Conservation (phyloP, 345 rosid species). For the Raphanus raphanistrum region DNA sequence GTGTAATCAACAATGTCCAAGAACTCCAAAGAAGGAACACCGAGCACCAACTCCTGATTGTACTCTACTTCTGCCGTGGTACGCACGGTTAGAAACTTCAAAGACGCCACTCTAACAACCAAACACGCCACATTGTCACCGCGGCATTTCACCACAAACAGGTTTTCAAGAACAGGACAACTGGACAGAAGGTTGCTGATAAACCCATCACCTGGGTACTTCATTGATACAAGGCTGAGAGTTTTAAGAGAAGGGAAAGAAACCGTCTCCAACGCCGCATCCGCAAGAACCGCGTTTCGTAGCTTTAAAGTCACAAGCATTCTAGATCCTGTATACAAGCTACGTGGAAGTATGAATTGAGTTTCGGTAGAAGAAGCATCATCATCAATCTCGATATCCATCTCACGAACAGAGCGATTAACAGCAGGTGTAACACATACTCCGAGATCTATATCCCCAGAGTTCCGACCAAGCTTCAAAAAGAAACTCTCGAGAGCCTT, state of each 20-base stretch:
- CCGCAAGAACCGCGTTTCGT: not conserved
- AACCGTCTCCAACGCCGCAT: not conserved
- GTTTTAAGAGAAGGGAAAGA: slow-evolving; percentile 8
- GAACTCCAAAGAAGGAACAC: not conserved
- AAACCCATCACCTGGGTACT: slow-evolving; percentile 16
- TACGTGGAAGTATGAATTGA: not conserved
- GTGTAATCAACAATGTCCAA: not conserved
- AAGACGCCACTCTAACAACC: not conserved
- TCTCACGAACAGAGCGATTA: not conserved
- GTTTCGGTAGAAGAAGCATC: not conserved
- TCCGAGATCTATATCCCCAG: not conserved
- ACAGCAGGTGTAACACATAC: not conserved
- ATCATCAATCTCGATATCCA: not conserved
- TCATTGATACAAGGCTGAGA: not conserved
- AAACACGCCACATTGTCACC: slow-evolving; percentile 8
- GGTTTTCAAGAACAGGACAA: slow-evolving; percentile 29
- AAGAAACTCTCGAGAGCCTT: not conserved
- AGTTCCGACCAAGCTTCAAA: not conserved
- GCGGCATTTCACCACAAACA: not conserved
- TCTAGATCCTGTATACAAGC: not conserved
- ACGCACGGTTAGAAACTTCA: not conserved
- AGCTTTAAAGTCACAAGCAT: slow-evolving; percentile 13
- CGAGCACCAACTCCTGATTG: not conserved
- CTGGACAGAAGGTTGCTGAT: not conserved
- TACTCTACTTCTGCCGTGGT: not conserved